phyloP scores from a whole-genome alignment of 768 basidiomycete species.

The Agaricus bisporus region DNA sequence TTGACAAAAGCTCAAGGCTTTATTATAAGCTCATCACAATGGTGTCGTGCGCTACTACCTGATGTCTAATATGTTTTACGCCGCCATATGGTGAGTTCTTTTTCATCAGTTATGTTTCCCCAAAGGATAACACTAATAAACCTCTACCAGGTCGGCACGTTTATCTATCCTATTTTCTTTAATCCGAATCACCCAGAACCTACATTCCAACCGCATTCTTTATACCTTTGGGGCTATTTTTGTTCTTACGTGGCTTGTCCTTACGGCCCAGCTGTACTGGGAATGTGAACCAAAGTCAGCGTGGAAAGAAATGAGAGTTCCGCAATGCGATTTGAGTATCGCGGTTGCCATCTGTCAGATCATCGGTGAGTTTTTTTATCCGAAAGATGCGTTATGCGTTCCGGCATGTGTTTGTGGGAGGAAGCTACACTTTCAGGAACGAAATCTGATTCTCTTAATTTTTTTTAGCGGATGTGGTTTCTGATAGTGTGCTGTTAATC shows the following conservation, averaged over 20 bases:
- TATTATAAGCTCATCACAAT: background rate
- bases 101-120: background rate
- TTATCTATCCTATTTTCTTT: slow-evolving; percentile 33
- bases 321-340: background rate
- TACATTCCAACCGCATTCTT: background rate
- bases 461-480: slow-evolving; percentile 37
- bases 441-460: background rate
- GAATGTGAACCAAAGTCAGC: slow-evolving; percentile 28
- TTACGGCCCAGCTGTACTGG: slow-evolving; percentile 40
- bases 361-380: background rate
- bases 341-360: slow-evolving; percentile 1
- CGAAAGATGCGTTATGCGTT: background rate
- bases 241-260: slow-evolving; percentile 23
- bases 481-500: slow-evolving; percentile 39
- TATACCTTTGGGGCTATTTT: slow-evolving; percentile 23
- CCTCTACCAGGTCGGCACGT: background rate
- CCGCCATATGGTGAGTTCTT: slow-evolving; percentile 27
- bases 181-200: slow-evolving; percentile 38
- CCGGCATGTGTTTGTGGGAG: no score
- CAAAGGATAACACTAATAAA: background rate
- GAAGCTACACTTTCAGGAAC: no score
- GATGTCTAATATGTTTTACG: slow-evolving; percentile 29
- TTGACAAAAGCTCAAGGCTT: background rate
- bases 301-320: background rate
- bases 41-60: slow-evolving; percentile 28